phyloP scores from a whole-genome alignment of 148 eudicot species.

The Vaccinium corymbosum region DNA sequence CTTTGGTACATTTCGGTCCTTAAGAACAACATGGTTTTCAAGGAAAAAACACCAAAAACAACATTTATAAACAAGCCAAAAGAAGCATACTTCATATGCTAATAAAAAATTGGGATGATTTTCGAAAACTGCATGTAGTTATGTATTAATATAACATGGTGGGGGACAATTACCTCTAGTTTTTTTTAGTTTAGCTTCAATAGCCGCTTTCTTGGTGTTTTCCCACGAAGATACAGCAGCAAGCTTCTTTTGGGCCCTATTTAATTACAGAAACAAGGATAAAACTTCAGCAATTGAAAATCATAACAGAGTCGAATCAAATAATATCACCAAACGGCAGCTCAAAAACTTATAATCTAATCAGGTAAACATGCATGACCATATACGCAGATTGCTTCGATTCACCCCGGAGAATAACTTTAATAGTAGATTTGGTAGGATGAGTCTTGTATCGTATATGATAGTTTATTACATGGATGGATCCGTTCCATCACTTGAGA shows the following conservation, averaged over 20 bases:
- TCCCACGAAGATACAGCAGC: conserved; percentile 67
- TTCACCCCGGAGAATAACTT: not conserved
- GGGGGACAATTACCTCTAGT: conserved; percentile 43
- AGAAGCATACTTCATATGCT: not conserved
- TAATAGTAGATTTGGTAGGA: not conserved
- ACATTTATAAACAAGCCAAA: not conserved
- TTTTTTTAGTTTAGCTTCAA: conserved; percentile 56
- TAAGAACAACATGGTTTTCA: not conserved
- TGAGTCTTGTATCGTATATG: not conserved
- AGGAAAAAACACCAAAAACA: not conserved
- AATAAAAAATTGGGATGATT: not conserved
- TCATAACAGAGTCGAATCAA: no score
- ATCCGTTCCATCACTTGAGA: not conserved
- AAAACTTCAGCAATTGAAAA: not conserved
- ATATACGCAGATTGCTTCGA: not conserved
- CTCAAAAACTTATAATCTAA: no score
- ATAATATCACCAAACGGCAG: not conserved
- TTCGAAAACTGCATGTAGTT: not conserved
- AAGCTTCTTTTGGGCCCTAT: conserved; percentile 69
- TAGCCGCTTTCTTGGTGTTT: conserved; percentile 56
- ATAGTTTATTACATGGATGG: not conserved
- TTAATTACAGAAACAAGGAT: not conserved
- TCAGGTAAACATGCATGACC: not conserved
- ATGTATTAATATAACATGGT: not conserved
- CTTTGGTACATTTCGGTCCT: not conserved